phyloP scores from a whole-genome alignment of 2,329 filamentous ascomycete genomes.

The Neocucurbitaria cava region DNA sequence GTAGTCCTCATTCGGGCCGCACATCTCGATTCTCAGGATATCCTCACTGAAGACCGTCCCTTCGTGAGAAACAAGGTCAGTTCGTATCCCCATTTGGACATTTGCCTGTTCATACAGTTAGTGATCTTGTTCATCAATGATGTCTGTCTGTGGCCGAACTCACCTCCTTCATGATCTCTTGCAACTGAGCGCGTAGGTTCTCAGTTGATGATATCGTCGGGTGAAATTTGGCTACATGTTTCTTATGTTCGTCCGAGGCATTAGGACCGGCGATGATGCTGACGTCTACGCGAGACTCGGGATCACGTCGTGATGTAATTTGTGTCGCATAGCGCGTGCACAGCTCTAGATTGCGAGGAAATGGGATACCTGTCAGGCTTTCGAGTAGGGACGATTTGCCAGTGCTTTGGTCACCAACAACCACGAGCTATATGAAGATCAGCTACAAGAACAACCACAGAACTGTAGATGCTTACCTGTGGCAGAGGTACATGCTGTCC shows the following conservation, averaged over 20 bases:
- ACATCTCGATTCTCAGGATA: constrained; percentile 30
- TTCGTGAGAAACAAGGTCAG: background rate
- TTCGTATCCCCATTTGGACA: constrained; percentile 54
- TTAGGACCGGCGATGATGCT: constrained; percentile 15
- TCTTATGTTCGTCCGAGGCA: constrained; percentile 27
- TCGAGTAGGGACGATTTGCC: constrained; percentile 47
- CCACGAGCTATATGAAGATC: background rate
- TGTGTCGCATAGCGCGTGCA: constrained; percentile 69
- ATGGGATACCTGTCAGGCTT: constrained; percentile 45
- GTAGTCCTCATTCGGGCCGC: constrained; percentile 31
- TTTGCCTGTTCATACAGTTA: constrained; percentile 47
- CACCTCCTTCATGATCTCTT: background rate
- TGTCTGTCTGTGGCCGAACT: background rate
- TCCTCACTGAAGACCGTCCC: constrained; percentile 39
- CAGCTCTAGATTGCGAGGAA: constrained; percentile 51
- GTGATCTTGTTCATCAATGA: background rate
- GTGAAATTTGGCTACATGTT: constrained; percentile 1
- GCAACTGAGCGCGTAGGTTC: constrained; percentile 1
- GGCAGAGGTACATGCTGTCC: constrained; percentile 2
- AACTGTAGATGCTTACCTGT: background rate
- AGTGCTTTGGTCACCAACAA: background rate
- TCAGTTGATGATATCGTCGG: background rate
- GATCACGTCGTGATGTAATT: constrained; percentile 57
- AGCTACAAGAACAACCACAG: background rate
- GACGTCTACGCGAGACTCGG: constrained; percentile 47